These are phyloP conservation scores for Fusarium scirpi DNA, from an alignment of 2,329 filamentous ascomycete species.

Conservation along the genomic window DNA sequence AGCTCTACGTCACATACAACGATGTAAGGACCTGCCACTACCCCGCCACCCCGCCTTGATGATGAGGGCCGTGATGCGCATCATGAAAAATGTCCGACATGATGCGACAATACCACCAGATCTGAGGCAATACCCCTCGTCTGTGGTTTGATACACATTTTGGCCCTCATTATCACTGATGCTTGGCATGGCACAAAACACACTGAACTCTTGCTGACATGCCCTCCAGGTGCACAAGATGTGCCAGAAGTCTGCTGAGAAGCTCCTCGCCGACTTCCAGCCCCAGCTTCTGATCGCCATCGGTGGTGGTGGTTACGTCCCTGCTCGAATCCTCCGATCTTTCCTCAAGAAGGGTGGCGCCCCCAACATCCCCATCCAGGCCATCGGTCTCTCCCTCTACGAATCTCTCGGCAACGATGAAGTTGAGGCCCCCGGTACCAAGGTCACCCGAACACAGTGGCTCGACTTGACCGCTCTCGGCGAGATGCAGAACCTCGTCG, in stretches of 20 bases:
- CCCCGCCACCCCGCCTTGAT: constrained; percentile 47
- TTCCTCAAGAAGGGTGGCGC: constrained; percentile 91
- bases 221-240: constrained; percentile 88
- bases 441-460: constrained; percentile 98
- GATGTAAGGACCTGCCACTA: constrained; percentile 69
- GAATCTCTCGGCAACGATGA: constrained; percentile 77
- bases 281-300: constrained; percentile 99
- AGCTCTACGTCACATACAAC: constrained; percentile 92
- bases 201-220: constrained; percentile 27
- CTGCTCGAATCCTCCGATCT: constrained; percentile 94
- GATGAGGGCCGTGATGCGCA: constrained; percentile 36
- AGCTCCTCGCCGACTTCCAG: constrained; percentile 86
- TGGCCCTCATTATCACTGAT: not conserved
- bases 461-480: constrained; percentile 86
- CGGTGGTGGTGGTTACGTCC: constrained; percentile 96
- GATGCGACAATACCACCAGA: constrained; percentile 9
- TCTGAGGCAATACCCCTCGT: not conserved
- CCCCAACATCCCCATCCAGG: constrained; percentile 98
- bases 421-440: constrained; percentile 81
- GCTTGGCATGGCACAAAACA: not conserved
- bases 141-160: not conserved
- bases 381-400: constrained; percentile 97
- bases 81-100: constrained; percentile 24
- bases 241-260: constrained; percentile 85
- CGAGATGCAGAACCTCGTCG: constrained; percentile 69